Evolutionary conservation across 441 rosid genomes (phyloP), one percentile per base, ranked within the genome.

Genomic region (Erodium moschatum): DNA sequence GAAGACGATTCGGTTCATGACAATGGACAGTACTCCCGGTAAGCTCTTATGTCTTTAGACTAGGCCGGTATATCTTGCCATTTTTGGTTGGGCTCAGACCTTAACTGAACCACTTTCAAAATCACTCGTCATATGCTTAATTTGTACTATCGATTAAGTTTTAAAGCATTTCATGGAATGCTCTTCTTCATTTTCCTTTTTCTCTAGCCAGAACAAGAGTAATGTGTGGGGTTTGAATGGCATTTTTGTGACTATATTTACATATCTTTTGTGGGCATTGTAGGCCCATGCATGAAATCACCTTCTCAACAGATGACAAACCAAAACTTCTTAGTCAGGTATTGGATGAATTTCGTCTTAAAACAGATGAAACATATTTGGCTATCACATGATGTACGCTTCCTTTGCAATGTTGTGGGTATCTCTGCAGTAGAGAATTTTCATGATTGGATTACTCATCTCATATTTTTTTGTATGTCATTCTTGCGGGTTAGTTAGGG

Each of bases 311-410:
- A 29, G 81, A 83, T 46, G 92, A 87, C 82, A 87, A 83, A 76
- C 92, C 90, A 62, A 85, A 83, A 75, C 92, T 85, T 73, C 90
- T 87, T 67, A 84, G 87, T 80, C 87, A 85, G 90, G 92, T 87
- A 54, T 54, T 33, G 69, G 72, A 13, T 33, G 24, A 24, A 67
- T 62, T 67, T 68, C 68, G 50, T 67, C 44, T 65, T 58, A 33
- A 27, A 65, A 13, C 54, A 69, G 46, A 61, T 33, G 42, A 16
- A 62, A 66, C 52, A 62, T 42, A 65, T 27, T 56, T 66, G 40
- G 65, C 72, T 19, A 48, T 48, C 54, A 11, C 10, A 16, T 48
- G 15, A 11, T 48, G 15, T n/a, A 48, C 54, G 0, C 54, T 48
- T 48, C 16, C 54, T 48, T 48, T 48, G 15, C 54, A 48, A 11